A percentile compares a stretch with the other conserved stretches of the same genome.
Conservation (phyloP, 2,329 filamentous ascomycete species). For the Passalora sequoiae region DNA sequence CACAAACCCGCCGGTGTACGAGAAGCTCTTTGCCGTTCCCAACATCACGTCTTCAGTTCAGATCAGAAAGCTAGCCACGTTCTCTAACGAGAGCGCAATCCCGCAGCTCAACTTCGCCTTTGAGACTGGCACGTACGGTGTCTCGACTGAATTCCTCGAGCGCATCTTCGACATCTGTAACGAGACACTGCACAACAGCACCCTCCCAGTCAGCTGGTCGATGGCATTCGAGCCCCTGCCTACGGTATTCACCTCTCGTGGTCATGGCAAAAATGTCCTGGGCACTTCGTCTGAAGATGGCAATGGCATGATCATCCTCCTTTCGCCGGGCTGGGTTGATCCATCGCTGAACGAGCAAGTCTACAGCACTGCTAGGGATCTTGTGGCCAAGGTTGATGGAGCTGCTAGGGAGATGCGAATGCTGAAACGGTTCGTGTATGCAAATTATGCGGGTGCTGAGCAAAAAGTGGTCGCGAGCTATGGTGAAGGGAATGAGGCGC, state of each 20-base stretch:
- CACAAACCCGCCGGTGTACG: conserved; percentile 1
- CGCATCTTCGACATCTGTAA: conserved; percentile 2
- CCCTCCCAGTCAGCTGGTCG: neutral
- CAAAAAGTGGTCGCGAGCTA: conserved; percentile 34
- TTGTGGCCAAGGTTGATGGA: neutral
- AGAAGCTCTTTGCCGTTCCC: conserved; percentile 4
- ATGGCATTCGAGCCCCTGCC: conserved; percentile 7
- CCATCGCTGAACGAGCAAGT: neutral
- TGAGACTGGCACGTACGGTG: conserved; percentile 6
- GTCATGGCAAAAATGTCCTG: conserved; percentile 6
- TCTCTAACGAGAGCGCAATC: conserved; percentile 5
- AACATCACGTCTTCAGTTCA: conserved; percentile 1
- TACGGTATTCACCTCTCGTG: conserved; percentile 3
- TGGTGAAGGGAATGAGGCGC: conserved; percentile 26
- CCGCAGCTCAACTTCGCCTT: conserved; percentile 6
- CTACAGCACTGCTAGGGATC: neutral
- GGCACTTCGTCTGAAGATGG: conserved; percentile 3
- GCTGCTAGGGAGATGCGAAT: neutral
- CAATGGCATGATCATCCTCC: conserved; percentile 6
- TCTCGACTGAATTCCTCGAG: conserved; percentile 5
- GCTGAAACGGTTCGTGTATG: conserved; percentile 25
- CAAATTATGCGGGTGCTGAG: conserved; percentile 34
- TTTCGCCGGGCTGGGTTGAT: conserved; percentile 5
- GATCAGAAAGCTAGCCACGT: conserved; percentile 5
- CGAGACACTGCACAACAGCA: conserved; percentile 1